Evolutionary conservation across 2,329 filamentous ascomycete species (phyloP), one percentile per base, ranked within the genome.

Genomic region (Lasiodiplodia hormozganensis): DNA sequence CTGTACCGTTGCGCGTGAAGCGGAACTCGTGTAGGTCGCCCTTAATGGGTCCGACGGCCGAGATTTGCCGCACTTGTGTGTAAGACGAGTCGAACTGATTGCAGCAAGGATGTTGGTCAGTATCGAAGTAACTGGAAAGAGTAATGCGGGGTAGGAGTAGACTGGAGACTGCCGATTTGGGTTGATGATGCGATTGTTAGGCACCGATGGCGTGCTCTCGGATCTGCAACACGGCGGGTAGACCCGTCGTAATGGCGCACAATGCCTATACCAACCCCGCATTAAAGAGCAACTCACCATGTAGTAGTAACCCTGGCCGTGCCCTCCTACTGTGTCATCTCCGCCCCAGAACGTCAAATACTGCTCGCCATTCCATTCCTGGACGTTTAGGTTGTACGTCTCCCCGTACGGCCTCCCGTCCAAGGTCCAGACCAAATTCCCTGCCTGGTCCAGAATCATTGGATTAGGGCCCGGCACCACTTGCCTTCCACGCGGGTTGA

Each of bases 21-120:
- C 73, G 76, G 49, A 84, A 83, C 67, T 85, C 82, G 68, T 85
- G 81, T 16, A 82, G 70, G 68, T 85, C 83, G 16, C 71, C 73
- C 56, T 68, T 62, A 43, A 70, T 65, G 16, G 75, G 76, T 16
- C 76, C 71, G 8, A 65, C 69, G 4, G 71, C 57, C 7, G 47
- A 64, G 53, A 71, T 67, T 43, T 66, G 49, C 31, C 65, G 65
- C n/a, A 70, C 62, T 54, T 71, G 65, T n/a, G 66, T 71, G 57
- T 72, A 72, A 1, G 69, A 60, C 47, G 62, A 69, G 67, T 72
- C 67, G 21, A 72, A 23, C 70, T 72, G 52, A 28, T 36, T 25
- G 36, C 3, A n/a, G 56, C 25, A 43, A 36, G 21, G 53, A 25
- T 34, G 36, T 23, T 7, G 11, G 65, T 67, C n/a, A 67, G 65